phyloP scores from a whole-genome alignment of 2,329 filamentous ascomycete genomes.

The Cladosporium sp. region DNA sequence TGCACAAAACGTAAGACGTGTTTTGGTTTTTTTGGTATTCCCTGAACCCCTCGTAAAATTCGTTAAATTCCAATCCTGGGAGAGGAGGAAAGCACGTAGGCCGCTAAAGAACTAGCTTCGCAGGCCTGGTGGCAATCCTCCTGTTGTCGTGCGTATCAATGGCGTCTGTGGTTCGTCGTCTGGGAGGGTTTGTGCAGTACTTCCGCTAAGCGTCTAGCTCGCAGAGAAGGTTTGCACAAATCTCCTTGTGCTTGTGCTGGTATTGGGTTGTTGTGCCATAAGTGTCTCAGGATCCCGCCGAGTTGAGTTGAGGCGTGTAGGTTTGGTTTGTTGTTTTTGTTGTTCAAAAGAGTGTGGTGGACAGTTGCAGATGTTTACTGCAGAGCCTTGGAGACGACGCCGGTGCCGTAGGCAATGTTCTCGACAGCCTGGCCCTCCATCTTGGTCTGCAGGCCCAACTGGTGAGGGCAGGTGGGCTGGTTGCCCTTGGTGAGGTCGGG shows the following conservation, averaged over 20 bases:
- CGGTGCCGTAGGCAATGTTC: constrained; percentile 28
- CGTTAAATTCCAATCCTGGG: background rate
- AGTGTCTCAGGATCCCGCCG: constrained; percentile 10
- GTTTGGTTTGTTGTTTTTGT: background rate
- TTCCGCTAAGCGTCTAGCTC: constrained; percentile 12
- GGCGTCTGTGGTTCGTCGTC: constrained; percentile 5
- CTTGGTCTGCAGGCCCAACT: constrained; percentile 22
- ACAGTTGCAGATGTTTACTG: no score
- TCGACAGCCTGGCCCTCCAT: constrained; percentile 19
- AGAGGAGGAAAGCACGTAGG: background rate
- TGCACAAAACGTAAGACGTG: background rate
- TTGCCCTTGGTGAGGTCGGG: constrained; percentile 26
- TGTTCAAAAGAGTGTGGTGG: constrained; percentile 7
- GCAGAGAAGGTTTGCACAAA: background rate
- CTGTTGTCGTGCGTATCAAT: constrained; percentile 5
- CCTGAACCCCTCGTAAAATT: constrained; percentile 8
- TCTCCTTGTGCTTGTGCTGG: background rate
- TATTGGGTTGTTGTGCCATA: background rate
- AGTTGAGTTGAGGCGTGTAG: constrained; percentile 3
- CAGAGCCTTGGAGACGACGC: constrained; percentile 14
- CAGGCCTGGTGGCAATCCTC: background rate
- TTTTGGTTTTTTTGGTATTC: background rate
- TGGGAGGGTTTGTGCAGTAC: background rate
- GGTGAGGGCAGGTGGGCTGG: constrained; percentile 25
- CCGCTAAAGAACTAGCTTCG: constrained; percentile 10